Evolutionary conservation across 23 red algal species (phyloP).

Genomic region (Pyropia haitanensis): DNA sequence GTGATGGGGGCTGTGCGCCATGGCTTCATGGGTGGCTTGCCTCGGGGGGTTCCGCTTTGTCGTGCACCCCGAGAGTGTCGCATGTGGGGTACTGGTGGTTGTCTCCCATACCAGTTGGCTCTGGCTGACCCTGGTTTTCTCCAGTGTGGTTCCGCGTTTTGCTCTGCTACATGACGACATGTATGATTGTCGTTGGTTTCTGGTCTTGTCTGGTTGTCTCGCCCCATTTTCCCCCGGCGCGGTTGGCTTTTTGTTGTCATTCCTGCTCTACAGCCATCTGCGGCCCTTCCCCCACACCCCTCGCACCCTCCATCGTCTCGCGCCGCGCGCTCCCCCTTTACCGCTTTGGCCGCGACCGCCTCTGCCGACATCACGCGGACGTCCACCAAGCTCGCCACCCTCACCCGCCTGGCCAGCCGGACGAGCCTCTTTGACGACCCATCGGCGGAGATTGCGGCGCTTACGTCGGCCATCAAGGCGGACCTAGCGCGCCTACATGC

Average conservation of each 20-base stretch:
- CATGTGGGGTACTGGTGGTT: no score
- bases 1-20: no score
- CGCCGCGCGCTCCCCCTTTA: slow-evolving; percentile 54
- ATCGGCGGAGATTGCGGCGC: slow-evolving; percentile 76
- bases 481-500: slow-evolving; percentile 76
- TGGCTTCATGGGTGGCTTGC: no score
- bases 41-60: no score
- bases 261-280: no score
- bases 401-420: slow-evolving; percentile 59
- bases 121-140: no score
- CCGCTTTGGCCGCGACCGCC: slow-evolving; percentile 50
- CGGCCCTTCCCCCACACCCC: neutral
- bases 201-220: neutral
- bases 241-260: neutral
- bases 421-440: slow-evolving; percentile 88
- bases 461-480: slow-evolving; percentile 83
- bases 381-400: slow-evolving; percentile 58
- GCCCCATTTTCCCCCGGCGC: neutral
- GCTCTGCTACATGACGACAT: no score
- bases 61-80: no score
- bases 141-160: no score
- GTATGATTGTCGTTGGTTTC: neutral
- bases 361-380: slow-evolving; percentile 58
- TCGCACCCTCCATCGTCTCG: neutral
- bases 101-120: no score